These are phyloP conservation scores for Allomyces macrogynus DNA, from an alignment of 192 early-diverging fungal species.

Conservation along the genomic window DNA sequence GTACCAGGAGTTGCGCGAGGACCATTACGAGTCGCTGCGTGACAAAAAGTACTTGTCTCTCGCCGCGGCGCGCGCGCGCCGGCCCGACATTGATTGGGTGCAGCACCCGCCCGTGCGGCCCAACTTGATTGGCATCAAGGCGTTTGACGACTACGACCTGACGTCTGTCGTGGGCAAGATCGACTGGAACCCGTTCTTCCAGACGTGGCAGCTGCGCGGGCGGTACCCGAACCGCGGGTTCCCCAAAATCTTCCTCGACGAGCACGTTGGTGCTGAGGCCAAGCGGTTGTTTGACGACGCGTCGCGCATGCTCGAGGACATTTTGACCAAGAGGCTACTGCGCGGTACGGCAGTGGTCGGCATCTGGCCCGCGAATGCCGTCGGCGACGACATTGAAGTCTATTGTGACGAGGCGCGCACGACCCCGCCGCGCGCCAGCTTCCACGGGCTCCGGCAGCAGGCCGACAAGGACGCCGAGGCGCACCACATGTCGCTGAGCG, in stretches of 20 bases:
- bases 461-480: constrained; percentile 53
- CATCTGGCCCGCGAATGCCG: constrained; percentile 71
- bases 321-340: constrained; percentile 54
- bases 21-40: constrained; percentile 81
- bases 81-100: constrained; percentile 52
- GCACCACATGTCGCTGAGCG: constrained; percentile 70
- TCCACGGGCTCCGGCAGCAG: constrained; percentile 63
- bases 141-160: constrained; percentile 58
- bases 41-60: constrained; percentile 58
- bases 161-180: constrained; percentile 58
- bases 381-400: constrained; percentile 74
- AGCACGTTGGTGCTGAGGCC: constrained; percentile 76
- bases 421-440: constrained; percentile 38
- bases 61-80: constrained; percentile 42
- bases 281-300: constrained; percentile 79
- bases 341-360: constrained; percentile 58
- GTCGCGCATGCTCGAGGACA: constrained; percentile 49
- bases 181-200: constrained; percentile 99
- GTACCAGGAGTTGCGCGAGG: constrained; percentile 81
- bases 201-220: constrained; percentile 89
- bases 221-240: constrained; percentile 92
- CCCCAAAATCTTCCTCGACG: constrained; percentile 94
- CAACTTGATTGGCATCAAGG: constrained; percentile 56
- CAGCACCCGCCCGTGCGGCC: constrained; percentile 46
- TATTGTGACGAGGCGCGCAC: constrained; percentile 57